phyloP scores from a whole-genome alignment of 345 rosid genomes.

The Eucalyptus decipiens region DNA sequence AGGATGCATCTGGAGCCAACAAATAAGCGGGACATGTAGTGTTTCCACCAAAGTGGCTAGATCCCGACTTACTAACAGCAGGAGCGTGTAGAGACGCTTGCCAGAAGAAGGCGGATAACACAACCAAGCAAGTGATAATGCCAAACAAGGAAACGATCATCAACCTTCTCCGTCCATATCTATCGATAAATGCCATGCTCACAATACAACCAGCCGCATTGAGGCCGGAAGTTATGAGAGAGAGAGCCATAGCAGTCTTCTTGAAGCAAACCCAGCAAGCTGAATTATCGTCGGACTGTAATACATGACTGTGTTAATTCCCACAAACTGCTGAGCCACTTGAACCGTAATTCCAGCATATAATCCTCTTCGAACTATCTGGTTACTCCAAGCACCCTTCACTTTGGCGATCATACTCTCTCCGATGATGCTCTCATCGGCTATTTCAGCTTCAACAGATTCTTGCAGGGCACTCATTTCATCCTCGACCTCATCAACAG shows the following conservation, averaged over 20 bases:
- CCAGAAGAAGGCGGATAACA: conserved; percentile 35
- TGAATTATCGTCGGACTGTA: conserved; percentile 83
- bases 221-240: conserved; percentile 72
- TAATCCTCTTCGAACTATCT: conserved; percentile 54
- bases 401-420: conserved; percentile 27
- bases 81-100: conserved; percentile 56
- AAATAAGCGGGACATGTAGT: conserved; percentile 41
- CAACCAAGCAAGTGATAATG: conserved; percentile 41
- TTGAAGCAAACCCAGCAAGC: conserved; percentile 87
- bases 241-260: conserved; percentile 65
- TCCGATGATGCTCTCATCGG: conserved; percentile 34
- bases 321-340: conserved; percentile 84
- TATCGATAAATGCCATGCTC: conserved; percentile 67
- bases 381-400: conserved; percentile 51
- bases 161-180: conserved; percentile 66
- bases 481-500: conserved; percentile 42
- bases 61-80: conserved; percentile 4
- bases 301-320: conserved; percentile 89
- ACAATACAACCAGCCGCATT: conserved; percentile 55
- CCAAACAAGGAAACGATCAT: conserved; percentile 80
- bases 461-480: conserved; percentile 35
- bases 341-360: conserved; percentile 82
- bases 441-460: conserved; percentile 53
- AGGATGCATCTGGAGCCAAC: conserved; percentile 1
- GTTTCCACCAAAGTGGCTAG: conserved; percentile 35